These are phyloP conservation scores for Chernovozyma aurita DNA, from an alignment of 1,139 yeast species.

Conservation along the genomic window DNA sequence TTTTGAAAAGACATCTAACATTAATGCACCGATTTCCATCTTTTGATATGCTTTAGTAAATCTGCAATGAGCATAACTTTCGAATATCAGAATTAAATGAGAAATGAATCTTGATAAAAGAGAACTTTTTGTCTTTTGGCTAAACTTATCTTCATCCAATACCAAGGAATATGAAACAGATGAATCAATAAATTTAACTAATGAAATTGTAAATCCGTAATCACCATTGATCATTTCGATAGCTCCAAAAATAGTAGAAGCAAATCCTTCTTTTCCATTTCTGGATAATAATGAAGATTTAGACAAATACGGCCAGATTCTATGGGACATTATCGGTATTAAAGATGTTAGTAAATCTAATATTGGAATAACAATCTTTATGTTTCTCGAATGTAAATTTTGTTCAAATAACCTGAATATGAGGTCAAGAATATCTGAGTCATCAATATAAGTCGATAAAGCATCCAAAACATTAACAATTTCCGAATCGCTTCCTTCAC, in stretches of 20 bases:
- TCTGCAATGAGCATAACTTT: conserved; percentile 69
- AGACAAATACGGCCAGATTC: conserved; percentile 77
- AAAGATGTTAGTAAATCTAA: conserved; percentile 49
- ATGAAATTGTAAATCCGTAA: conserved; percentile 57
- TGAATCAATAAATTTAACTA: conserved; percentile 39
- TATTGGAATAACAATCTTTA: conserved; percentile 43
- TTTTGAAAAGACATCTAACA: conserved; percentile 53
- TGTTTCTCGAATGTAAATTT: conserved; percentile 53
- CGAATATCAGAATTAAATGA: conserved; percentile 65
- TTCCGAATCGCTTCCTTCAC: conserved; percentile 25
- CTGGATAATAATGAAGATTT: conserved; percentile 63
- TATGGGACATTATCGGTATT: conserved; percentile 47
- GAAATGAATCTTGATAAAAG: conserved; percentile 53
- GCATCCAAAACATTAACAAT: conserved; percentile 38
- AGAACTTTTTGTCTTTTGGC: conserved; percentile 42
- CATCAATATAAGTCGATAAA: conserved; percentile 56
- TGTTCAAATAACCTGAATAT: conserved; percentile 65
- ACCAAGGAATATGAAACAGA: conserved; percentile 9
- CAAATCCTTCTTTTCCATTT: conserved; percentile 67
- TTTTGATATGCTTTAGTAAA: conserved; percentile 55
- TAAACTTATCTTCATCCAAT: conserved; percentile 29
- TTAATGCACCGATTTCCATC: conserved; percentile 55
- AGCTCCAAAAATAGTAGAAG: conserved; percentile 61
- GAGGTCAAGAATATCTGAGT: conserved; percentile 66
- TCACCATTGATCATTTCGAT: conserved; percentile 69